A percentile compares a stretch with the other conserved stretches of the same genome.
These are phyloP conservation scores for Penicillium sp. DNA, from an alignment of 2,329 filamentous ascomycete species.

Conservation along the genomic window DNA sequence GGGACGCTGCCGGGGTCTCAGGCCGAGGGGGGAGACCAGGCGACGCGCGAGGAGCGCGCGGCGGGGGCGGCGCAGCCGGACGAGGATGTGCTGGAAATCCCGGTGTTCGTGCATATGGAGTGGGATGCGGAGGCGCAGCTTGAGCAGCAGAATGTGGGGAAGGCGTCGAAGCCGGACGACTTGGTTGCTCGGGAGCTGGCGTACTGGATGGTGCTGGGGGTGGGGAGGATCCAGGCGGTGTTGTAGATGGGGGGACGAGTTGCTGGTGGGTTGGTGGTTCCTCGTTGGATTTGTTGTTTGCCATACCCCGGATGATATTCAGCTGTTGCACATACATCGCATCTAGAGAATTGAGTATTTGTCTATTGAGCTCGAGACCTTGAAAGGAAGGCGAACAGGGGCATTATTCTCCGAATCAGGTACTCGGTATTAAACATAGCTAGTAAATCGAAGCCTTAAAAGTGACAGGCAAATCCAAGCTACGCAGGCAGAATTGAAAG, in stretches of 20 bases:
- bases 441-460: background rate
- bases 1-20: slow-evolving; percentile 38
- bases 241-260: slow-evolving; percentile 21
- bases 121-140: slow-evolving; percentile 68
- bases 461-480: no score
- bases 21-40: slow-evolving; percentile 31
- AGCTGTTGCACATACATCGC: slow-evolving; percentile 8
- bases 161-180: slow-evolving; percentile 57
- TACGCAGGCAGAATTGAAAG: slow-evolving; percentile 18
- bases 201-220: slow-evolving; percentile 91
- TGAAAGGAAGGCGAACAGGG: no score
- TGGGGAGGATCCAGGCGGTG: slow-evolving; percentile 66
- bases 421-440: no score
- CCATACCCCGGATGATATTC: slow-evolving; percentile 17
- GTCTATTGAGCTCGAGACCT: no score
- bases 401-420: no score
- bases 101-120: slow-evolving; percentile 87
- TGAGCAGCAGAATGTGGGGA: slow-evolving; percentile 35
- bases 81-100: slow-evolving; percentile 76
- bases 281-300: slow-evolving; percentile 9
- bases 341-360: background rate
- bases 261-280: no score
- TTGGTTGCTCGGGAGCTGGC: slow-evolving; percentile 83
- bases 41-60: slow-evolving; percentile 30
- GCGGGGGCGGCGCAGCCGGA: slow-evolving; percentile 45